Conservation (phyloP, 495 filamentous ascomycete species). For the Aspergillus panamensis region DNA sequence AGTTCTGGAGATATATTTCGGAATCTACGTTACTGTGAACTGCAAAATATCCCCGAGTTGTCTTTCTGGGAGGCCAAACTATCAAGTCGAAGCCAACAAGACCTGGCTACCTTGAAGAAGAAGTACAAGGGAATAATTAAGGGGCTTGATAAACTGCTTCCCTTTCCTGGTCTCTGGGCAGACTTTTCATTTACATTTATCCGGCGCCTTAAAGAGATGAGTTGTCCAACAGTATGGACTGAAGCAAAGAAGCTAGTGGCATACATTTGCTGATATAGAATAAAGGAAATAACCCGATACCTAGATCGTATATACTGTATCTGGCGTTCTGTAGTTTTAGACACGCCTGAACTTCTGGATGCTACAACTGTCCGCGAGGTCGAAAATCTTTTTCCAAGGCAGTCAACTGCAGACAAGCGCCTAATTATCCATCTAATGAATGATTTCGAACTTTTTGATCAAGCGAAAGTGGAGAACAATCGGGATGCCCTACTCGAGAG, state of each 20-base stretch:
- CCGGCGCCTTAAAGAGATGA: not conserved
- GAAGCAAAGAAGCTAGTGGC: not conserved
- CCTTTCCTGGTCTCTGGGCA: not conserved
- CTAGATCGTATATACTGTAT: not conserved
- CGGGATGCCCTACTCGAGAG: not conserved
- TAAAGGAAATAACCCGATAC: not conserved
- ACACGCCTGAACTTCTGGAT: not conserved
- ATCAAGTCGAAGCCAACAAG: not conserved
- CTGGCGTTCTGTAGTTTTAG: not conserved
- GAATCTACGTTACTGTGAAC: constrained; percentile 2
- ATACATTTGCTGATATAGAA: not conserved
- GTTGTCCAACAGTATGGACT: not conserved
- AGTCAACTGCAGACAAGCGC: not conserved
- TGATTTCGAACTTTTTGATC: not conserved
- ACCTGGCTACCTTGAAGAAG: constrained; percentile 2
- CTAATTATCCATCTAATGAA: not conserved
- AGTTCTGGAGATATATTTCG: constrained; percentile 3
- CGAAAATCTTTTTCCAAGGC: not conserved
- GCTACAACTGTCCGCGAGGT: not conserved
- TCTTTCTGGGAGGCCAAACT: constrained; percentile 5
- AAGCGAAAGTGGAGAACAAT: not conserved
- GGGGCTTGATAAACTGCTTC: not conserved
- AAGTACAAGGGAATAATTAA: not conserved
- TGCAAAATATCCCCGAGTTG: not conserved
- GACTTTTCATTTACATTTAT: not conserved